Base-by-base conservation (phyloP, 2,329 filamentous ascomycete genomes). In the Aspergillus tubingensis region DNA sequence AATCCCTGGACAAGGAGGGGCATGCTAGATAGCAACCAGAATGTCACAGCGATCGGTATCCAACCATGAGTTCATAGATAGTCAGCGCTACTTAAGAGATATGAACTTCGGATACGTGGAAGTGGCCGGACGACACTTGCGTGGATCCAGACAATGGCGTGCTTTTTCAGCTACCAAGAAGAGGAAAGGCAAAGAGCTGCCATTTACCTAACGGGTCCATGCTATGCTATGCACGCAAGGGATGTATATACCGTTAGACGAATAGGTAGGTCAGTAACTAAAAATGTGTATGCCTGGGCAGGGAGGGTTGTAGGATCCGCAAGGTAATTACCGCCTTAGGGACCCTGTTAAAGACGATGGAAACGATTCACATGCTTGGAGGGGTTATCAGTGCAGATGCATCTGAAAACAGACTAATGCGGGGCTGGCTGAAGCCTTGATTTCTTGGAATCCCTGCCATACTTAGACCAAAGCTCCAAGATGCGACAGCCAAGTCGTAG, bases 91-190 rank as follows among this genome's bases (percentile, higher is more conserved):
- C 32, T 15, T 2, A 0, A 76, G 71, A 3, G 82, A 83, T 67
- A 71, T 86, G 82, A 85, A 79, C 81, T 67, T 78, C 78, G 19
- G 81, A 81, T 68, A 78, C 79, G 48, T 71, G 72, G 41, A 70
- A 68, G 23, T 67, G 73, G 48, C 70, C 74, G 67, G 70, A 19
- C 69, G 74, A 36, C 62, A 65, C 49, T 43, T 52, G 43, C 58
- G 30, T 15, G 59, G 47, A 27, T 60, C 70, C 6, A 76, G 72
- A 52, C 67, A 76, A 47, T 77, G 68, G 63, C 52, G 36, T 21
- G 47, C 25, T 11, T 17, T 27, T 27, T 5, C 25, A 17, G 47
- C 47, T n/a, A 32, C 11, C n/a, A 8, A 17, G 25, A 50, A 49
- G 25, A 49, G 15, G 5, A 10, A 30, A 8, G 25, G 25, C 23